Percentiles rank a stretch among this genome's conserved stretches.
Conservation (phyloP, 371 early-diverging fungal genomes). For the Umbelopsis sp. region DNA sequence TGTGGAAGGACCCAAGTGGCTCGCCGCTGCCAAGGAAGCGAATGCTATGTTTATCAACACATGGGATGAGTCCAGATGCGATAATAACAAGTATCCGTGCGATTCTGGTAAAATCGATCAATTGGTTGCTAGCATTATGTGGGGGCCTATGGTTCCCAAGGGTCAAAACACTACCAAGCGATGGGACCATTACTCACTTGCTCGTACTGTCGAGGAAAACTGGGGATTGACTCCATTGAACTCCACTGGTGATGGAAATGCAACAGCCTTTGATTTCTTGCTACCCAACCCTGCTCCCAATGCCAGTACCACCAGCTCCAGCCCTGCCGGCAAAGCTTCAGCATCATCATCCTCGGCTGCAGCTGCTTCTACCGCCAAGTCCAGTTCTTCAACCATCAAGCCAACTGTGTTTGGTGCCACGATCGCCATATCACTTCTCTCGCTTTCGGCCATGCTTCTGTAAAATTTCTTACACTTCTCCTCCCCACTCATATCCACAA, state of each 20-base stretch:
- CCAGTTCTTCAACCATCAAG: neutral
- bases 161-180: neutral
- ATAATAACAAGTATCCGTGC: neutral
- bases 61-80: slow-evolving; percentile 1
- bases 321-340: neutral
- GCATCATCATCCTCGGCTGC: neutral
- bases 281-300: neutral
- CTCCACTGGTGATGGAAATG: neutral
- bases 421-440: too few relatives aligned
- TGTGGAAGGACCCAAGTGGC: neutral
- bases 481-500: too few relatives aligned
- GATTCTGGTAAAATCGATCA: neutral
- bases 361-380: neutral
- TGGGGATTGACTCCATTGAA: slow-evolving; percentile 3
- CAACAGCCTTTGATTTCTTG: neutral
- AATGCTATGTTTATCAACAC: neutral
- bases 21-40: neutral
- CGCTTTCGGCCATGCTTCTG: too few relatives aligned
- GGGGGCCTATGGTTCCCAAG: neutral
- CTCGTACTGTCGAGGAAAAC: neutral
- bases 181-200: neutral
- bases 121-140: neutral
- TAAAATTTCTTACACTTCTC: too few relatives aligned
- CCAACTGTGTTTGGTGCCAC: too few relatives aligned
- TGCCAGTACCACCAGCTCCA: neutral